Percentiles rank a stretch among this genome's conserved stretches.
phyloP scores from a whole-genome alignment of 192 early-diverging fungal species.

The Coemansia sp. region DNA sequence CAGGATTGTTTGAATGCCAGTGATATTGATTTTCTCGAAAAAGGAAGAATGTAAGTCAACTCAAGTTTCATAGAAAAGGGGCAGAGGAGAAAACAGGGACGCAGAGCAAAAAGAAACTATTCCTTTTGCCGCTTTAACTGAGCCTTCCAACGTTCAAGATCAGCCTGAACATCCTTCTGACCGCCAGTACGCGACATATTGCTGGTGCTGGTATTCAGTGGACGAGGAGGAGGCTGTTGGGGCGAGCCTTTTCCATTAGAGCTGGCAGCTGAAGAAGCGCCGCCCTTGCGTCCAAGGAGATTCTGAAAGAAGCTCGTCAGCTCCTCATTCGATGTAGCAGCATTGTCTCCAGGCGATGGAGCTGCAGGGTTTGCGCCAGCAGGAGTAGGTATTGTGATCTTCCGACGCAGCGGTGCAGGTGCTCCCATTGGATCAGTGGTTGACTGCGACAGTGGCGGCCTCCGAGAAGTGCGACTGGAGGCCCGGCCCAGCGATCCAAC shows the following conservation, averaged over 20 bases:
- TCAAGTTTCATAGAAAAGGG: not conserved
- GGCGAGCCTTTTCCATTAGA: conserved; percentile 40
- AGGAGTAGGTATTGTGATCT: conserved; percentile 1
- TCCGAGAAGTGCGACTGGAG: not conserved
- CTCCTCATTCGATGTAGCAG: conserved; percentile 68
- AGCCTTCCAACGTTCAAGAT: conserved; percentile 48
- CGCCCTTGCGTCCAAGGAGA: conserved; percentile 66
- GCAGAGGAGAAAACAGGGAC: not conserved
- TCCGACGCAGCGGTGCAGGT: not conserved
- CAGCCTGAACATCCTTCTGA: conserved; percentile 45
- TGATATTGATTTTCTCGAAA: not conserved
- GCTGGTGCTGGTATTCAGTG: conserved; percentile 5
- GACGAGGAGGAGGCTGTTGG: conserved; percentile 27
- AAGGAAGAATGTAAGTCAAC: not conserved
- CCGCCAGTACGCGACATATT: conserved; percentile 22
- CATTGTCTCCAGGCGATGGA: not conserved
- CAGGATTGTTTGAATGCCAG: not conserved
- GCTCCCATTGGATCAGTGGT: not conserved
- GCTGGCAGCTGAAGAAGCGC: conserved; percentile 22
- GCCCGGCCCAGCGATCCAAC: conserved; percentile 6
- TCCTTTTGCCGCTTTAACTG: conserved; percentile 48
- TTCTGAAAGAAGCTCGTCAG: conserved; percentile 90
- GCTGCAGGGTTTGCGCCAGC: not conserved
- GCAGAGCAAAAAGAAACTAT: not conserved
- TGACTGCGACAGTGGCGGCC: conserved; percentile 6